Percentiles rank a stretch among this genome's conserved stretches.
phyloP scores from a whole-genome alignment of 179 eudicot species.

The Spergularia azorica region DNA sequence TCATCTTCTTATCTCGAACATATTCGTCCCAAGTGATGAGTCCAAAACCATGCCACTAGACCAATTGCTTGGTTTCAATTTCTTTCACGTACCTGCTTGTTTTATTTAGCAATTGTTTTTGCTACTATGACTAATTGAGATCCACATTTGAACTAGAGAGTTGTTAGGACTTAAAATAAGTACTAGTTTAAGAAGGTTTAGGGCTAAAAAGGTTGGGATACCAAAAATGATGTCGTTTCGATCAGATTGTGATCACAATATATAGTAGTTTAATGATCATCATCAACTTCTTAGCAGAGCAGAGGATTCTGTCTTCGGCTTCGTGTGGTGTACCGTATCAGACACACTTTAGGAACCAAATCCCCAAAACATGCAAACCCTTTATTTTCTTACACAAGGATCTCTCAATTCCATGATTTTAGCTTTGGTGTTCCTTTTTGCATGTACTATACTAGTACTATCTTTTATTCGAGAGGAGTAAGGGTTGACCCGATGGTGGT shows the following conservation, averaged over 20 bases:
- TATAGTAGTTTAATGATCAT: neutral
- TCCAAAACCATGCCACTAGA: no score
- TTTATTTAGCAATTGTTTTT: no score
- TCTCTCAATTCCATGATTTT: neutral
- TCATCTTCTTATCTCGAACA: no score
- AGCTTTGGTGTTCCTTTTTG: neutral
- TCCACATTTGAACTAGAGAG: no score
- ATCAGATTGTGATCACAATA: slow-evolving; percentile 1
- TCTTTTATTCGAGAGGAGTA: no score
- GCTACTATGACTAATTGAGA: no score
- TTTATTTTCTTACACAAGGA: slow-evolving; percentile 2
- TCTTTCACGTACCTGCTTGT: no score
- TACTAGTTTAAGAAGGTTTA: neutral
- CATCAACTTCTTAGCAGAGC: neutral
- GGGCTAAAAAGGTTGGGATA: neutral
- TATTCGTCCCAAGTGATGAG: no score
- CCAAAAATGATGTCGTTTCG: slow-evolving; percentile 6
- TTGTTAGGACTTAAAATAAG: neutral
- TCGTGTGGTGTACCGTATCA: slow-evolving; percentile 30
- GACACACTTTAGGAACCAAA: slow-evolving; percentile 18
- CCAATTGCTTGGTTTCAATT: no score
- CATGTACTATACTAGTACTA: no score
- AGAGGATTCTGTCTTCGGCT: slow-evolving; percentile 17
- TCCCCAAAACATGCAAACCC: slow-evolving; percentile 32
- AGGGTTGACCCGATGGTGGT: no score